phyloP scores from a whole-genome alignment of 2,329 filamentous ascomycete genomes.

The Colletotrichum abscissum region DNA sequence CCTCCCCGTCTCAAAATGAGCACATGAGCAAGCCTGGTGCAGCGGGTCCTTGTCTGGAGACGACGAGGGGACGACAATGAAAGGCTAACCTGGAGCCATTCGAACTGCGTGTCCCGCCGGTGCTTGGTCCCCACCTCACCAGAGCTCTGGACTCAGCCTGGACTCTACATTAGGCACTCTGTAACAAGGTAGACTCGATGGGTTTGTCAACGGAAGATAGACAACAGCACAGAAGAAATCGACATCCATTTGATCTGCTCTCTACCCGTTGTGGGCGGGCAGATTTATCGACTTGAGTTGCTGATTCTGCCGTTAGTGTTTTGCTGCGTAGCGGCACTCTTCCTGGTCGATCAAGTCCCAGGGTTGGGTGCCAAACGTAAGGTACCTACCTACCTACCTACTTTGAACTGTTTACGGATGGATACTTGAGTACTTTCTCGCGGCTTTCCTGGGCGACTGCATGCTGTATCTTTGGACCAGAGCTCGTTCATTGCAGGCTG shows the following conservation, averaged over 20 bases:
- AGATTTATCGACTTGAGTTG: neutral
- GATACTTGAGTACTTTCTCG: too few relatives aligned
- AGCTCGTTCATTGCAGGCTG: neutral
- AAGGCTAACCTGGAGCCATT: slow-evolving; percentile 32
- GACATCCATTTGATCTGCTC: neutral
- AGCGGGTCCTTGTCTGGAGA: slow-evolving; percentile 46
- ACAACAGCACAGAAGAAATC: neutral
- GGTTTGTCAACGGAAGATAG: neutral
- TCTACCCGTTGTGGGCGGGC: neutral
- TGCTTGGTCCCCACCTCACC: neutral
- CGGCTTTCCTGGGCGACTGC: too few relatives aligned
- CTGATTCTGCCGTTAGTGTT: neutral
- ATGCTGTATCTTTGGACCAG: too few relatives aligned
- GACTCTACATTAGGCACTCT: neutral
- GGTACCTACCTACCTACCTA: too few relatives aligned
- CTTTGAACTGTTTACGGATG: too few relatives aligned
- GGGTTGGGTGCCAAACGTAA: neutral
- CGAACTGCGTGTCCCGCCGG: slow-evolving; percentile 5
- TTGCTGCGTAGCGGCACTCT: neutral
- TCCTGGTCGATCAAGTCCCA: neutral
- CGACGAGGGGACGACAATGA: slow-evolving; percentile 26
- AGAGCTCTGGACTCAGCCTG: neutral
- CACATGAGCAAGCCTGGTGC: slow-evolving; percentile 60
- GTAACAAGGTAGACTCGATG: neutral
- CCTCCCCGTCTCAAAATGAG: slow-evolving; percentile 54